Percentiles rank a stretch among this genome's conserved stretches.
Evolutionary conservation across 2,329 filamentous ascomycete species (phyloP).

Genomic region (Colletotrichum sp.): DNA sequence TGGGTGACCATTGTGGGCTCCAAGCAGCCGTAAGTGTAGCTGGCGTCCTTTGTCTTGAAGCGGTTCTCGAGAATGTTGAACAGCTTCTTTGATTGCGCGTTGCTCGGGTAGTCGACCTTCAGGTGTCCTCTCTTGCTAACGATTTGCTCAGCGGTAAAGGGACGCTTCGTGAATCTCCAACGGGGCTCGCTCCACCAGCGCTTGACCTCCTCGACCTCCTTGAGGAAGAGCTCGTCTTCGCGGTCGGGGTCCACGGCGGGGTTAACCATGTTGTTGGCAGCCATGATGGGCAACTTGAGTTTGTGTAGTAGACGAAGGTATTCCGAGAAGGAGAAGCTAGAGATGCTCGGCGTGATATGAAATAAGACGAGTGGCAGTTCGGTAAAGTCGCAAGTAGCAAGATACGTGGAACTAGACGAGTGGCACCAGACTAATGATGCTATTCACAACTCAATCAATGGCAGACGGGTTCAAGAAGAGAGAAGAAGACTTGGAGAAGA

Average conservation of each 20-base stretch:
- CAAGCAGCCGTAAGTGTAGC: constrained; percentile 95
- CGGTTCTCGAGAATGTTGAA: constrained; percentile 88
- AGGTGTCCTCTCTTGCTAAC: constrained; percentile 93
- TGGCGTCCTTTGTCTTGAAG: constrained; percentile 86
- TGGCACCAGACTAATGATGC: constrained; percentile 9
- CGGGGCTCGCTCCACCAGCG: constrained; percentile 92
- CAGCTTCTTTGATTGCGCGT: constrained; percentile 88
- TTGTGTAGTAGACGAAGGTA: not conserved
- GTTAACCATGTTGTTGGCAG: constrained; percentile 67
- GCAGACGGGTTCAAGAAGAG: constrained; percentile 4
- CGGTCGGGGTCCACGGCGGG: constrained; percentile 58
- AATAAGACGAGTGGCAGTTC: not conserved
- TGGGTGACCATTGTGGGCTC: constrained; percentile 99
- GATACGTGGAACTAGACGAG: not conserved
- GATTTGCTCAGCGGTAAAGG: constrained; percentile 96
- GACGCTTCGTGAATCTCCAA: constrained; percentile 91
- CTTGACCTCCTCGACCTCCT: constrained; percentile 88
- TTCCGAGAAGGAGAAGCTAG: not conserved
- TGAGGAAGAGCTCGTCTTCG: constrained; percentile 73
- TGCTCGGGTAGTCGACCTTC: constrained; percentile 91
- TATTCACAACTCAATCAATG: constrained; percentile 13
- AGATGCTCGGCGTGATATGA: not conserved
- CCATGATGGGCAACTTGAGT: constrained; percentile 49
- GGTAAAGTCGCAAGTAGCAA: not conserved
- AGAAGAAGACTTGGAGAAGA: not conserved